These are phyloP conservation scores for Nakazawaea wickerhamii DNA, from an alignment of 805 yeast genomes.

Conservation along the genomic window DNA sequence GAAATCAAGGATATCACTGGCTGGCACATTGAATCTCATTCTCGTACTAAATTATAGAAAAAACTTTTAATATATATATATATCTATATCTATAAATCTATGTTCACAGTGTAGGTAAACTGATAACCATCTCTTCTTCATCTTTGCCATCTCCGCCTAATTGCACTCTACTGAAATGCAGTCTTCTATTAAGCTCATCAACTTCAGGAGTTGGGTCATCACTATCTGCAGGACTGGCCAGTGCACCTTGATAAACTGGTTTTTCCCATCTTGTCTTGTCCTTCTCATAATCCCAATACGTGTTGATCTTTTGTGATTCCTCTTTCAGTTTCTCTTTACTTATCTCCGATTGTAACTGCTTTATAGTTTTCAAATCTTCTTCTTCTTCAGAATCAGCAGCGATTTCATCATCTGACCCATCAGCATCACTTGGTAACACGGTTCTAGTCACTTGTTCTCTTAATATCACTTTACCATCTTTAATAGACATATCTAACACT, in stretches of 20 bases:
- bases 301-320: constrained; percentile 29
- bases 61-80: not conserved
- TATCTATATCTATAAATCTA: not conserved
- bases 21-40: constrained; percentile 10
- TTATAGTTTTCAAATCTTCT: constrained; percentile 31
- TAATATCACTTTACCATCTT: constrained; percentile 73
- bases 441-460: constrained; percentile 34
- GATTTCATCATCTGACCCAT: constrained; percentile 27
- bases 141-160: not conserved
- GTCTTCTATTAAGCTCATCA: not conserved
- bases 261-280: constrained; percentile 52
- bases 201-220: too few relatives aligned
- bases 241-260: constrained; percentile 24
- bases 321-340: constrained; percentile 25
- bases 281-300: constrained; percentile 56
- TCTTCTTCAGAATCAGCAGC: constrained; percentile 30
- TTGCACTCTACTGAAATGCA: constrained; percentile 3
- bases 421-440: constrained; percentile 20
- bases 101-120: constrained; percentile 17
- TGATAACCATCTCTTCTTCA: constrained; percentile 18
- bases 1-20: constrained; percentile 15
- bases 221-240: not conserved
- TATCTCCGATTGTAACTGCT: constrained; percentile 28
- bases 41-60: not conserved
- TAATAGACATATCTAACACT: constrained; percentile 71